Conservation (phyloP, 2,329 filamentous ascomycete genomes). For the Gliomastix tumulicola region DNA sequence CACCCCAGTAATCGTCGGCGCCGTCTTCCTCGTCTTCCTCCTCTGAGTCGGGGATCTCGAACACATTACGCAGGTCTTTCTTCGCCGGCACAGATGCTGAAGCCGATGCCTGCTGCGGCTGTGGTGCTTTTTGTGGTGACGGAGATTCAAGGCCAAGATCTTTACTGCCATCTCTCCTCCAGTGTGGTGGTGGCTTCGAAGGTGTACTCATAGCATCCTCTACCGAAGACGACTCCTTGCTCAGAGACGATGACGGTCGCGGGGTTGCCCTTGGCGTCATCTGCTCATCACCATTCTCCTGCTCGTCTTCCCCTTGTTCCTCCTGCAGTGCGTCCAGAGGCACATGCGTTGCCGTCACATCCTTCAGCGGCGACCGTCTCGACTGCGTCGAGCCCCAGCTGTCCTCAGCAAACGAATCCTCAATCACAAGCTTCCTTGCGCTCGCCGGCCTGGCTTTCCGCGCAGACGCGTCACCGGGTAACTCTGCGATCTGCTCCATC, state of each 20-base stretch:
- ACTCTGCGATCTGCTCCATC: slow-evolving; percentile 9
- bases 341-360: slow-evolving; percentile 4
- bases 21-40: slow-evolving; percentile 26
- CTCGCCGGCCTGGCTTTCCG: slow-evolving; percentile 4
- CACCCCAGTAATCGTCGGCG: not conserved
- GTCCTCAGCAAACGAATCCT: slow-evolving; percentile 36
- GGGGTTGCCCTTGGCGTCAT: not conserved
- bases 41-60: slow-evolving; percentile 45
- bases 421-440: slow-evolving; percentile 25
- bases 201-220: not conserved
- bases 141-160: too few relatives aligned
- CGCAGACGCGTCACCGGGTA: slow-evolving; percentile 9
- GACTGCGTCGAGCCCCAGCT: slow-evolving; percentile 20
- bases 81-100: too few relatives aligned
- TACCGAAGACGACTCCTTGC: slow-evolving; percentile 6
- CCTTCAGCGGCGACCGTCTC: slow-evolving; percentile 8
- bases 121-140: too few relatives aligned
- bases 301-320: too few relatives aligned
- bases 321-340: too few relatives aligned
- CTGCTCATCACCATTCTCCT: too few relatives aligned
- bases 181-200: too few relatives aligned
- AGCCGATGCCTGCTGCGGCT: too few relatives aligned
- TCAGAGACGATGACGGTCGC: slow-evolving; percentile 7
- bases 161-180: too few relatives aligned
- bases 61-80: too few relatives aligned